Conservation (phyloP, 768 basidiomycete species). For the Daedaleopsis nitida region DNA sequence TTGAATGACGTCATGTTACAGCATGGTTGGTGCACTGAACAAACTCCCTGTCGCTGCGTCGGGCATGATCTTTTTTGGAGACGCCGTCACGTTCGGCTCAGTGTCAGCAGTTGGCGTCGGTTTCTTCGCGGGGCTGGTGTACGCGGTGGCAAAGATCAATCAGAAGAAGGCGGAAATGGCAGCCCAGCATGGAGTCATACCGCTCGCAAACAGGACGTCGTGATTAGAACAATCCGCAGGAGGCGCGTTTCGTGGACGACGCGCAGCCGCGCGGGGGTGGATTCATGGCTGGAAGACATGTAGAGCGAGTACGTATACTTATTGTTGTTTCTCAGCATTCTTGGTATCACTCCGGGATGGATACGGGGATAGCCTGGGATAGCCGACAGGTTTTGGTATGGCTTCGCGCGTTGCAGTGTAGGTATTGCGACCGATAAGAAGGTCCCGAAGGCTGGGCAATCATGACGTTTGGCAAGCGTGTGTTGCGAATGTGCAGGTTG, state of each 20-base stretch:
- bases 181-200: constrained; percentile 54
- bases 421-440: constrained; percentile 3
- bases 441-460: neutral
- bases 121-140: constrained; percentile 89
- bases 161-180: constrained; percentile 78
- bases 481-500: neutral
- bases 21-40: constrained; percentile 97
- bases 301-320: too few relatives aligned
- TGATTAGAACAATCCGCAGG: constrained; percentile 14
- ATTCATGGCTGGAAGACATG: too few relatives aligned
- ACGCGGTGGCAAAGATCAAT: constrained; percentile 93
- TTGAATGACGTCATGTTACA: constrained; percentile 31
- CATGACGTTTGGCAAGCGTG: neutral
- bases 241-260: too few relatives aligned
- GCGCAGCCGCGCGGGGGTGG: neutral
- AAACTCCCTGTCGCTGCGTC: constrained; percentile 98
- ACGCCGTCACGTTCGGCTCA: constrained; percentile 83
- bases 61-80: constrained; percentile 98
- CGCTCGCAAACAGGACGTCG: constrained; percentile 57
- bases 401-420: neutral
- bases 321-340: neutral
- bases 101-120: constrained; percentile 87
- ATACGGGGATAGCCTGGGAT: neutral
- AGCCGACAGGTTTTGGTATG: constrained; percentile 4
- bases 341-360: neutral